Conservation (phyloP, 371 early-diverging fungal species). For the Syncephalastrum monosporum region DNA sequence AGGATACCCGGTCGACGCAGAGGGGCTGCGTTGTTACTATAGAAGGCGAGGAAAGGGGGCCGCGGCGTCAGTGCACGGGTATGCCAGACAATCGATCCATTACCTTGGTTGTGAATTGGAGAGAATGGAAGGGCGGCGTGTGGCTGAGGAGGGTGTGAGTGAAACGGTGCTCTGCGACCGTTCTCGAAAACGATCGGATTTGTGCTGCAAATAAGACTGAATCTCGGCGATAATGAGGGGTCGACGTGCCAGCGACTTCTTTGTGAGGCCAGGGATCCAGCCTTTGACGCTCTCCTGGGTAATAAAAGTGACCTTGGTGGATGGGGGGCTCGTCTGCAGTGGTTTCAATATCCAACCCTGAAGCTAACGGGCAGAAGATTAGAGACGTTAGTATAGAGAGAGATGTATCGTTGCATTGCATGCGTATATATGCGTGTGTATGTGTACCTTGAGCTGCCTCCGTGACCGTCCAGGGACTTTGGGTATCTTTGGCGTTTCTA, state of each 20-base stretch:
- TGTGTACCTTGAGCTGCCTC: conserved; percentile 51
- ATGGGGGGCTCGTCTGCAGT: conserved; percentile 49
- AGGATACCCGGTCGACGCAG: conserved; percentile 9
- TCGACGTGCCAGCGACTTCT: conserved; percentile 61
- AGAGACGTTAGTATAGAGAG: neutral
- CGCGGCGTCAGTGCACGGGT: conserved; percentile 2
- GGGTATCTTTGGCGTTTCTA: conserved; percentile 61
- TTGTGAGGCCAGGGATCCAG: conserved; percentile 66
- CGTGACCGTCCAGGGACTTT: conserved; percentile 55
- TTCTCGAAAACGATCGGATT: conserved; percentile 42
- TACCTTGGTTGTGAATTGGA: conserved; percentile 10
- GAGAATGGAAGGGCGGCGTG: conserved; percentile 20
- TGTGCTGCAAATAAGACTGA: conserved; percentile 59
- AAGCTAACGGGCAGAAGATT: conserved; percentile 9
- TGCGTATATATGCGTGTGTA: neutral
- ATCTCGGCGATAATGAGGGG: conserved; percentile 63
- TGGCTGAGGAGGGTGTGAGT: conserved; percentile 1
- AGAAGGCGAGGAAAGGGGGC: neutral
- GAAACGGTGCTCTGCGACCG: conserved; percentile 7
- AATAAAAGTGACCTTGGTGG: conserved; percentile 62
- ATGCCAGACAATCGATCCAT: neutral
- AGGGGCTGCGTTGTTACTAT: neutral
- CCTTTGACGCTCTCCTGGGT: conserved; percentile 50
- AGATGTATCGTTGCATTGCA: conserved; percentile 4
- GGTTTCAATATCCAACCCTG: conserved; percentile 69